These are phyloP conservation scores for Gaeumannomyces sp. DNA, from an alignment of 2,329 filamentous ascomycete genomes.

Conservation along the genomic window DNA sequence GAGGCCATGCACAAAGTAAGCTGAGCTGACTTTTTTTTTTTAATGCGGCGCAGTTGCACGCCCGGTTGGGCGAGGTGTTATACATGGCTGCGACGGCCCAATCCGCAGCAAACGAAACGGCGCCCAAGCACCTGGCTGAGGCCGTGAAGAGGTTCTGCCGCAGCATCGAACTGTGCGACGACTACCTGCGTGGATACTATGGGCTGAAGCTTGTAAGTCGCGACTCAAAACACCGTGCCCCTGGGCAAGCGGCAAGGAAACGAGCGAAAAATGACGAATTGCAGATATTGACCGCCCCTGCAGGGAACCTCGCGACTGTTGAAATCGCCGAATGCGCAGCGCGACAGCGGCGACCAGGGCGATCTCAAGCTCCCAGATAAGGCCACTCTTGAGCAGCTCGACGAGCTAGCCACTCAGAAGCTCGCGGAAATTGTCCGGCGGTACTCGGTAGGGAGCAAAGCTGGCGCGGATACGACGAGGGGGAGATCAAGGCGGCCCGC, in stretches of 20 bases:
- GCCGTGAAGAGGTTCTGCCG: slow-evolving; percentile 80
- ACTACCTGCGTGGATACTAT: slow-evolving; percentile 88
- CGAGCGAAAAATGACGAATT: not conserved
- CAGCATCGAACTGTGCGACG: slow-evolving; percentile 88
- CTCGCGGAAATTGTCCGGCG: slow-evolving; percentile 70
- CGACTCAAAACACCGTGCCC: not conserved
- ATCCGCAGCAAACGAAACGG: slow-evolving; percentile 29
- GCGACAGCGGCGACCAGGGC: slow-evolving; percentile 40
- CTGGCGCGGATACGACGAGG: slow-evolving; percentile 67
- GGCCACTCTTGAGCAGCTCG: slow-evolving; percentile 59
- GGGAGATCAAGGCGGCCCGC: slow-evolving; percentile 65
- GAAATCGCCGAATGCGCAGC: slow-evolving; percentile 31
- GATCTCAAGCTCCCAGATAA: slow-evolving; percentile 49
- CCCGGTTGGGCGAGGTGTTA: slow-evolving; percentile 74
- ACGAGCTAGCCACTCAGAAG: slow-evolving; percentile 66
- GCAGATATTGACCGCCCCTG: not conserved
- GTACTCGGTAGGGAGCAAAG: slow-evolving; percentile 51
- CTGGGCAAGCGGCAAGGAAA: not conserved
- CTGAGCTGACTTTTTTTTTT: slow-evolving; percentile 2
- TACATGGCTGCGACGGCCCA: slow-evolving; percentile 58
- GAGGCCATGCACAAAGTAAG: not conserved
- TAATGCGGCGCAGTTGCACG: slow-evolving; percentile 61
- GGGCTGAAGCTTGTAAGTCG: slow-evolving; percentile 70
- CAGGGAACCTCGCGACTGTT: slow-evolving; percentile 48
- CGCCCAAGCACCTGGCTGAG: slow-evolving; percentile 54